Percentiles rank a stretch among this genome's conserved stretches.
Evolutionary conservation across 1,139 yeast species (phyloP).

Genomic region (Nakaseomyces delphensis): DNA sequence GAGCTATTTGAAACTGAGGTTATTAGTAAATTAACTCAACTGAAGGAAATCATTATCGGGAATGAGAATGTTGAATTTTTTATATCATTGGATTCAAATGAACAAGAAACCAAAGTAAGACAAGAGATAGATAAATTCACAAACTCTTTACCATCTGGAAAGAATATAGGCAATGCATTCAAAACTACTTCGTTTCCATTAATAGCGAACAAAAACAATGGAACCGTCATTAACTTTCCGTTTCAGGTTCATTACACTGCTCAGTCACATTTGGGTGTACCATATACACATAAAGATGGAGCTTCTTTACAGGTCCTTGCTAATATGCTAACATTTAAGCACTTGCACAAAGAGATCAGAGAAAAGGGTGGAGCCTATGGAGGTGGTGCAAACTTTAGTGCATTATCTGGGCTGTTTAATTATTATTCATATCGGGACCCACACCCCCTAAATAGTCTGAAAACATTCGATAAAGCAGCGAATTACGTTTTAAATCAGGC

Average conservation of each 20-base stretch:
- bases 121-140: slow-evolving; percentile 27
- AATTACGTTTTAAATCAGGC: slow-evolving; percentile 43
- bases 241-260: slow-evolving; percentile 86
- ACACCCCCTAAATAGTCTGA: slow-evolving; percentile 61
- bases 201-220: slow-evolving; percentile 15
- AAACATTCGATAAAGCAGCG: slow-evolving; percentile 52
- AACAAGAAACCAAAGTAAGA: slow-evolving; percentile 23
- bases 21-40: slow-evolving; percentile 53
- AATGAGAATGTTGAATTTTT: slow-evolving; percentile 42
- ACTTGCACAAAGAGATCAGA: slow-evolving; percentile 80
- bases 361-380: slow-evolving; percentile 98
- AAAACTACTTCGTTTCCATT: slow-evolving; percentile 10
- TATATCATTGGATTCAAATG: slow-evolving; percentile 48
- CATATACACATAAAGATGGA: slow-evolving; percentile 63
- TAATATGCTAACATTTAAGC: slow-evolving; percentile 70
- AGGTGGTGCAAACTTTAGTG: slow-evolving; percentile 82
- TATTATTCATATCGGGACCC: slow-evolving; percentile 94
- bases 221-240: slow-evolving; percentile 62
- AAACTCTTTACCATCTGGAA: slow-evolving; percentile 18
- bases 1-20: slow-evolving; percentile 44
- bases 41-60: slow-evolving; percentile 41
- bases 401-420: slow-evolving; percentile 69
- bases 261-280: slow-evolving; percentile 56
- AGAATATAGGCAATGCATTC: slow-evolving; percentile 5
- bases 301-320: slow-evolving; percentile 79